Evolutionary conservation across 768 basidiomycete genomes (phyloP).

Genomic region (Suillus tomentosus): DNA sequence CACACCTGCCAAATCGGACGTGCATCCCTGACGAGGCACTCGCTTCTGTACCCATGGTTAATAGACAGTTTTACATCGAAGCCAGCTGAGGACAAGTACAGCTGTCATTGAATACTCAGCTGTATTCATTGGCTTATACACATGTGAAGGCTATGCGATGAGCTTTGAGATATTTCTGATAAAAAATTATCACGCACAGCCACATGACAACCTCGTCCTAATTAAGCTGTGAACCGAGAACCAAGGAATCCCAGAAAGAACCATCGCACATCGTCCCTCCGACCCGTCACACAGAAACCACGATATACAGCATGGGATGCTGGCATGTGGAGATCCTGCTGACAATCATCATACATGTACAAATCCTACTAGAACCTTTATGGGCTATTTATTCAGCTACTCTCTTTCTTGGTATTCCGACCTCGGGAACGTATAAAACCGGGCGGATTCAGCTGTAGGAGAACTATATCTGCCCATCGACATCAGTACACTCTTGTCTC

Average conservation of each 20-base stretch:
- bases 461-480: slow-evolving; percentile 15
- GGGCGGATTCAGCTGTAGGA: slow-evolving; percentile 10
- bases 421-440: slow-evolving; percentile 32
- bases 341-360: slow-evolving; percentile 21
- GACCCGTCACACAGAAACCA: slow-evolving; percentile 21
- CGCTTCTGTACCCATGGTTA: slow-evolving; percentile 4
- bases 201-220: slow-evolving; percentile 32
- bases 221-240: slow-evolving; percentile 19
- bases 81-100: neutral
- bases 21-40: neutral
- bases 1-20: neutral
- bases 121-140: neutral
- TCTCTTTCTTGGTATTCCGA: slow-evolving; percentile 28
- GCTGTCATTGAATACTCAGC: neutral
- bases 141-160: slow-evolving; percentile 3
- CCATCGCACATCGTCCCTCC: slow-evolving; percentile 22
- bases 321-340: slow-evolving; percentile 26
- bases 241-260: slow-evolving; percentile 17
- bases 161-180: slow-evolving; percentile 25
- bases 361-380: slow-evolving; percentile 29
- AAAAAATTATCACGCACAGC: slow-evolving; percentile 27
- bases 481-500: slow-evolving; percentile 9
- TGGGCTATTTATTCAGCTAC: slow-evolving; percentile 32
- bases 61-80: slow-evolving; percentile 7
- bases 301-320: slow-evolving; percentile 28